phyloP scores from a whole-genome alignment of 2,329 filamentous ascomycete species.

The Fusarium musae region DNA sequence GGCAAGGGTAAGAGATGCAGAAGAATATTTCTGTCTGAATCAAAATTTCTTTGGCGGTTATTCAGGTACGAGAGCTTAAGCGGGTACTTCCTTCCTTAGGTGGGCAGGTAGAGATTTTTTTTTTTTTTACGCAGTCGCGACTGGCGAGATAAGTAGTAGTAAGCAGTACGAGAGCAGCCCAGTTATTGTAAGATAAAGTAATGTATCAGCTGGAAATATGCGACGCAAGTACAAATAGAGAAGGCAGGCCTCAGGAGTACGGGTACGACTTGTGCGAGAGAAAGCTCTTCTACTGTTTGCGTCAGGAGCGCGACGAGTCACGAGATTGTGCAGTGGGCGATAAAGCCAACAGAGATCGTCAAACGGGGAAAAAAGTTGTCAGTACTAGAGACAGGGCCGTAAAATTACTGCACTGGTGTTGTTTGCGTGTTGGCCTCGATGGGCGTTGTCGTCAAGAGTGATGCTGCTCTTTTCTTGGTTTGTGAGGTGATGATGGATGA shows the following conservation, averaged over 20 bases:
- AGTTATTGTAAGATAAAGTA: not conserved
- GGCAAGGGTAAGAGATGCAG: conserved; percentile 6
- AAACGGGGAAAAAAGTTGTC: conserved; percentile 22
- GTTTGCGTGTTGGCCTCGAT: conserved; percentile 24
- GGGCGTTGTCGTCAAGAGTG: conserved; percentile 22
- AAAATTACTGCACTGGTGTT: conserved; percentile 19
- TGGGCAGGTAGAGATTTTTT: conserved; percentile 16
- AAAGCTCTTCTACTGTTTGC: conserved; percentile 46
- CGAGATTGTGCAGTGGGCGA: conserved; percentile 34
- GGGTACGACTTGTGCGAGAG: conserved; percentile 41
- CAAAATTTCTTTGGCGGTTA: conserved; percentile 30
- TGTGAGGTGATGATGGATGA: conserved; percentile 34
- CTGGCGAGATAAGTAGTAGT: conserved; percentile 35
- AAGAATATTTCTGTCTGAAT: conserved; percentile 15
- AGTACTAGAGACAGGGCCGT: conserved; percentile 27
- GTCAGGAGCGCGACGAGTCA: conserved; percentile 44
- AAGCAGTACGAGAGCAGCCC: conserved; percentile 37
- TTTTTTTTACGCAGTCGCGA: conserved; percentile 44
- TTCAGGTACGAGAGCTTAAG: conserved; percentile 40
- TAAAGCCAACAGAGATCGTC: conserved; percentile 26
- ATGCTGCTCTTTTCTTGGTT: conserved; percentile 24
- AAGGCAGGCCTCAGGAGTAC: conserved; percentile 44
- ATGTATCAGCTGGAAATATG: conserved; percentile 25
- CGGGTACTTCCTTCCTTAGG: conserved; percentile 26
- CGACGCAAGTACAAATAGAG: conserved; percentile 40